Evolutionary conservation across 2,329 filamentous ascomycete genomes (phyloP), one percentile per base, ranked within the genome.

Genomic region (Colletotrichum ledebouriae): DNA sequence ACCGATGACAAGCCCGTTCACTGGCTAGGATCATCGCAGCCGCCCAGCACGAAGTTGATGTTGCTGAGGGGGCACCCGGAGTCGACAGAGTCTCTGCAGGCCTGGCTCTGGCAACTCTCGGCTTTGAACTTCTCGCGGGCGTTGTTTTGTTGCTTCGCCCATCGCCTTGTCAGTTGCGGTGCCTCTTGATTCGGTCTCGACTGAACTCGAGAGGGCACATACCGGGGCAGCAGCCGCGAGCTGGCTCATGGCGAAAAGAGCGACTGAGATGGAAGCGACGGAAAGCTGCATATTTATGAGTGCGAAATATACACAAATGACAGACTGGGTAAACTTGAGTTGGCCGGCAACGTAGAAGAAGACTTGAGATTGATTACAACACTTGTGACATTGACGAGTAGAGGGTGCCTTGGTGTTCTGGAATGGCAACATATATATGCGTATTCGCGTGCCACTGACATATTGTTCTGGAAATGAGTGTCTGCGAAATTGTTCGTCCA

Each of bases 71-170:
- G 41, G 29, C 63, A 66, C 6, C 63, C 63, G 2, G 56, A 55
- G 22, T 66, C 57, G 2, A 61, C 63, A 2, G 56, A 60, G 20
- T 55, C 63, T 4, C 12, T 55, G 41, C 57, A 66, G 3, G 63
- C 57, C 20, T 66, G 63, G 63, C 63, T 61, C 47, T 66, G 20
- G 41, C 63, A 66, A 17, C 25, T 60, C 5, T 60, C 22, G 20
- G 25, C 25, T 57, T 60, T 66, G n/a, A 66, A 66, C 25, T 53
- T 46, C 29, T 61, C 57, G 2, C 63, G 47, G 15, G 49, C 57
- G 29, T 41, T 61, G 11, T 55, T 66, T 47, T 55, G 17, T 29
- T 60, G 39, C 11, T 49, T 3, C 17, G 17, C 17, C 17, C 4
- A 37, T 9, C 17, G 2, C 0, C n/a, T 20, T 22, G 6, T 49